phyloP scores from a whole-genome alignment of 805 yeast genomes.

The Barnettozyma siamensis region DNA sequence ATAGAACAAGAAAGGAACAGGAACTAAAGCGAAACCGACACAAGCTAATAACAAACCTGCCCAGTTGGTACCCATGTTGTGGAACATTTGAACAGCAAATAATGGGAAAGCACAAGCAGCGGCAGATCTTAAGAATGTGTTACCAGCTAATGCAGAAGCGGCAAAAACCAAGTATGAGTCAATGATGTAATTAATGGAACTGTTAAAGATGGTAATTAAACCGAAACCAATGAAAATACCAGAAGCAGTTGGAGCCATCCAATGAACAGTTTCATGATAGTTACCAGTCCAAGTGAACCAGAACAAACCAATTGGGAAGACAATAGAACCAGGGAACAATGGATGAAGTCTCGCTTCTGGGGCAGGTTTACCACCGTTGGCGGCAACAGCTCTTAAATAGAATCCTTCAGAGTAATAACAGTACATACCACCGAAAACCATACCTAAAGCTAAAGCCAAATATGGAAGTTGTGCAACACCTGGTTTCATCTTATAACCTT shows the following conservation, averaged over 20 bases:
- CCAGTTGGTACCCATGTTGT: slow-evolving; percentile 66
- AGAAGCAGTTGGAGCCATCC: slow-evolving; percentile 74
- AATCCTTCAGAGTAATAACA: slow-evolving; percentile 49
- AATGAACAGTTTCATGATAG: slow-evolving; percentile 63
- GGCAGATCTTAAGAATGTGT: slow-evolving; percentile 61
- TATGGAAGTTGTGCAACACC: slow-evolving; percentile 79
- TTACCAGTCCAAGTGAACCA: slow-evolving; percentile 90
- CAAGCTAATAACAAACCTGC: slow-evolving; percentile 70
- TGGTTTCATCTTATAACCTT: slow-evolving; percentile 53
- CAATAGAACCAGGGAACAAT: slow-evolving; percentile 64
- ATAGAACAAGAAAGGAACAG: slow-evolving; percentile 65
- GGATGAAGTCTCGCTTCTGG: slow-evolving; percentile 81
- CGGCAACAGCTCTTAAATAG: slow-evolving; percentile 41
- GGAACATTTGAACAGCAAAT: slow-evolving; percentile 68
- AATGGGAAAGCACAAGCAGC: slow-evolving; percentile 70
- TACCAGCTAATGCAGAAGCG: slow-evolving; percentile 75
- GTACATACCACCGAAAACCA: slow-evolving; percentile 48
- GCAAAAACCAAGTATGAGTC: slow-evolving; percentile 67
- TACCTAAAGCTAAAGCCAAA: slow-evolving; percentile 67
- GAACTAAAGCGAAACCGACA: slow-evolving; percentile 48
- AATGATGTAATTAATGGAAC: slow-evolving; percentile 65
- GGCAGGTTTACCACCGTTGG: slow-evolving; percentile 53
- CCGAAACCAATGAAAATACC: slow-evolving; percentile 66
- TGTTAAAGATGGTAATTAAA: slow-evolving; percentile 58
- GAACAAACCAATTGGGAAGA: slow-evolving; percentile 72